Conservation (phyloP, 2,329 filamentous ascomycete genomes). For the Calonectria pauciramosa region DNA sequence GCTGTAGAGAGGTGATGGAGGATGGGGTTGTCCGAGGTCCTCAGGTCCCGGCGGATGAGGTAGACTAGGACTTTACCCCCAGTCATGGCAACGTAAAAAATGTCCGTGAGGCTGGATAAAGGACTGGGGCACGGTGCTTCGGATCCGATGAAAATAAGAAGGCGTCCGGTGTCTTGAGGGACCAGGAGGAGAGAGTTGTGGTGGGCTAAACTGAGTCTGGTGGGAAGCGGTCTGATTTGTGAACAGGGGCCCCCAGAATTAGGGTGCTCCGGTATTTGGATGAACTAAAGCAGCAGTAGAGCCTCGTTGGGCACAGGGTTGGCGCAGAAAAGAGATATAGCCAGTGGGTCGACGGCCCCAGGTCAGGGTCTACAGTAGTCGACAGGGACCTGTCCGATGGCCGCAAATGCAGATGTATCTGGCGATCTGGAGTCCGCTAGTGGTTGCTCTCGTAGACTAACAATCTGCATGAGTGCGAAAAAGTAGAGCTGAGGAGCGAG, state of each 20-base stretch:
- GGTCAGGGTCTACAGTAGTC: constrained; percentile 11
- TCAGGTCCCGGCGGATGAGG: constrained; percentile 79
- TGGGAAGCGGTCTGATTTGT: not conserved
- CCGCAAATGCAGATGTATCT: constrained; percentile 2
- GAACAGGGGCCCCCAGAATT: not conserved
- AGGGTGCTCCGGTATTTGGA: not conserved
- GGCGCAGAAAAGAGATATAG: constrained; percentile 4
- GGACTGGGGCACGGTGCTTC: constrained; percentile 1
- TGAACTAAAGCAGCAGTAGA: not conserved
- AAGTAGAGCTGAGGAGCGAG: not conserved
- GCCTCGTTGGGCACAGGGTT: constrained; percentile 3
- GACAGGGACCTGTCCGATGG: constrained; percentile 4
- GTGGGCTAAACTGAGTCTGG: constrained; percentile 4
- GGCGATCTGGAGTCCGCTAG: constrained; percentile 1
- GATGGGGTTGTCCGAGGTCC: constrained; percentile 81
- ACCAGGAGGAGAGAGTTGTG: constrained; percentile 1
- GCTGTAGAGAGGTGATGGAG: constrained; percentile 69
- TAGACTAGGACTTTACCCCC: constrained; percentile 74
- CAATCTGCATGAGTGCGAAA: not conserved
- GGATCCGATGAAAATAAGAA: not conserved
- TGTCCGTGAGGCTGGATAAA: not conserved
- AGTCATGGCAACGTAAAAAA: constrained; percentile 46
- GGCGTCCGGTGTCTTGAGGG: not conserved
- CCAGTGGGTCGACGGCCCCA: constrained; percentile 11
- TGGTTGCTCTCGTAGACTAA: not conserved